Conservation (phyloP, 2,329 filamentous ascomycete genomes). For the Epichloe typhina region DNA sequence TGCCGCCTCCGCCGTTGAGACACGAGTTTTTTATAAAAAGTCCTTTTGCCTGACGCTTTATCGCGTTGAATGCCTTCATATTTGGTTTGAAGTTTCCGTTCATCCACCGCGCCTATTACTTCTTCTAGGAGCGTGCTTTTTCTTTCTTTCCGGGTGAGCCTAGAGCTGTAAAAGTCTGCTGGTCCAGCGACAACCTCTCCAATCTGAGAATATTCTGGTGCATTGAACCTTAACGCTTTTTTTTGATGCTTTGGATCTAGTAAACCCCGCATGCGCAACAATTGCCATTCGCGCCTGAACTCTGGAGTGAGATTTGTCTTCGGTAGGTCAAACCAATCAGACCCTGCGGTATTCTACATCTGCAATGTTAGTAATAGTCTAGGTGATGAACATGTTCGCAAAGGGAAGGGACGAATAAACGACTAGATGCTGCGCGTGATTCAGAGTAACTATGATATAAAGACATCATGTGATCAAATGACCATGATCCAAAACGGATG, state of each 20-base stretch:
- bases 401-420: not conserved
- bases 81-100: conserved; percentile 69
- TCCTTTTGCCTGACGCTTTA: conserved; percentile 82
- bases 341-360: conserved; percentile 49
- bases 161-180: conserved; percentile 71
- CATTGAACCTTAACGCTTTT: conserved; percentile 57
- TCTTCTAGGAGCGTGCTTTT: conserved; percentile 82
- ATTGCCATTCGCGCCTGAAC: conserved; percentile 77
- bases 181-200: conserved; percentile 81
- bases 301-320: conserved; percentile 73
- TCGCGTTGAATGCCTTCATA: conserved; percentile 71
- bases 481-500: conserved; percentile 27
- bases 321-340: conserved; percentile 79
- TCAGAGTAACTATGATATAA: conserved; percentile 66
- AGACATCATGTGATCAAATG: conserved; percentile 49
- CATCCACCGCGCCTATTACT: conserved; percentile 40
- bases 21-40: conserved; percentile 71
- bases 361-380: conserved; percentile 12
- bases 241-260: conserved; percentile 90
- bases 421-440: conserved; percentile 5
- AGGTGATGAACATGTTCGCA: not conserved
- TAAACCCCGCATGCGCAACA: conserved; percentile 78
- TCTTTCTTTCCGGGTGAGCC: conserved; percentile 75
- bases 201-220: conserved; percentile 74
- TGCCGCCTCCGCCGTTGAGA: conserved; percentile 20